Conservation (phyloP, 805 yeast genomes). For the Ogataea henricii region DNA sequence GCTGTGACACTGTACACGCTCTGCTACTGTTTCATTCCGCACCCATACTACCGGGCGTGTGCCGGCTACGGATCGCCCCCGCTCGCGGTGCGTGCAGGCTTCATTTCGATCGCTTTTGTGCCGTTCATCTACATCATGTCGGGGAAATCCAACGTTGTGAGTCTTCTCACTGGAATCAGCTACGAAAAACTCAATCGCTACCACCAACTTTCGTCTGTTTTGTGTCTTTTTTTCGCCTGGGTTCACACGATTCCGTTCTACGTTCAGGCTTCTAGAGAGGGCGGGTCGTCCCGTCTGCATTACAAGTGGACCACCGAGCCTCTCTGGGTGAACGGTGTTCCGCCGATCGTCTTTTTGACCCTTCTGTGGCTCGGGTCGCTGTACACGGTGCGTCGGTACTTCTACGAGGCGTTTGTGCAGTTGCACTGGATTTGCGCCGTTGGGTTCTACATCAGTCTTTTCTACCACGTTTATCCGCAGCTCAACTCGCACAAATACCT, state of each 20-base stretch:
- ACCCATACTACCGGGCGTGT: slow-evolving; percentile 53
- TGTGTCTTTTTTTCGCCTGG: slow-evolving; percentile 44
- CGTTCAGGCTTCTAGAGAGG: slow-evolving; percentile 46
- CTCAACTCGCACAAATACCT: slow-evolving; percentile 44
- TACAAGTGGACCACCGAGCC: slow-evolving; percentile 26
- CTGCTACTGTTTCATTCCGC: slow-evolving; percentile 43
- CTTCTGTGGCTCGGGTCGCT: slow-evolving; percentile 47
- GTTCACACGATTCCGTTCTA: slow-evolving; percentile 55
- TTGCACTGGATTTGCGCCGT: slow-evolving; percentile 55
- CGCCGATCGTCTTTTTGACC: slow-evolving; percentile 48
- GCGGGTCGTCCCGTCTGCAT: slow-evolving; percentile 41
- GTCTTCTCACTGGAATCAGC: slow-evolving; percentile 52
- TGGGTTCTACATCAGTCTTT: slow-evolving; percentile 48
- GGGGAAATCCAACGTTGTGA: slow-evolving; percentile 54
- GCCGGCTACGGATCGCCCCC: slow-evolving; percentile 62
- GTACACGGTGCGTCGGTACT: slow-evolving; percentile 39
- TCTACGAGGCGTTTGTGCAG: slow-evolving; percentile 52
- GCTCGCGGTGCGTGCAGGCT: slow-evolving; percentile 53
- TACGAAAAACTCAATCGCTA: slow-evolving; percentile 55
- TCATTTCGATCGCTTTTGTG: slow-evolving; percentile 49
- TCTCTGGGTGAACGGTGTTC: slow-evolving; percentile 43
- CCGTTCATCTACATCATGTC: slow-evolving; percentile 53
- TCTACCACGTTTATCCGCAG: slow-evolving; percentile 43
- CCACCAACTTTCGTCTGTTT: slow-evolving; percentile 51
- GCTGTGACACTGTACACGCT: slow-evolving; percentile 38